Base-by-base conservation (phyloP, 2,329 filamentous ascomycete species). In the Xylariaceae sp. region DNA sequence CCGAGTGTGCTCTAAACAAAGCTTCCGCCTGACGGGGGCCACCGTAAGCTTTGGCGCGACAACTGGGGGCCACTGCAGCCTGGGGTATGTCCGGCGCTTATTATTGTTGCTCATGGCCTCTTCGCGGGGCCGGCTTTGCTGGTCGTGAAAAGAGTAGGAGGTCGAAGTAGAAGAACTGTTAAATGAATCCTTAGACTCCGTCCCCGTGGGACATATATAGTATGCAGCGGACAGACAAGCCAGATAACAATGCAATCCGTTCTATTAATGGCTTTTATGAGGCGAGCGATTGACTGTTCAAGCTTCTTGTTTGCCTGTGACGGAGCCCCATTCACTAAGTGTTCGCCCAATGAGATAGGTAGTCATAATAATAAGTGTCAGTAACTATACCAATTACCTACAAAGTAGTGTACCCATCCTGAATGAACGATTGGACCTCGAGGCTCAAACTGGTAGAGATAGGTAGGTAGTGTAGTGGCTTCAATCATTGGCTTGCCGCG, bases 401-500 rank as follows among this genome's bases (percentile, higher is more conserved):
- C 18, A 9, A n/a, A 37, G 15, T 37, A 21, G 13, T 43, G 41
- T 19, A 26, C 39, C 16, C 26, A 32, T 30, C 26, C 16, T 30
- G 49, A 43, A 40, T 47, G 5, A 50, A 47, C 46, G 12, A 44
- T 50, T 29, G n/a, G 41, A 29, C 13, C 22, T 29, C 22, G 12
- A n/a, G 34, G 29, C 34, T 47, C 43, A 12, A 15, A 30, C 47
- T 46, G 12, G 30, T 5, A 26, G n/a, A n/a, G n/a, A n/a, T n/a
- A n/a, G n/a, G n/a, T n/a, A n/a, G n/a, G n/a, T n/a, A n/a, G n/a
- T n/a, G n/a, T 30, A 47, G 5, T 16, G 29, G 22, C 16, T 46
- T 44, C 26, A 8, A 42, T 51, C 36, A 56, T 57, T 57, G 54
- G 56, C 26, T 48, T 32, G 51, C 19, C 42, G 41, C 54, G 49